Percentiles rank a stretch among this genome's conserved stretches.
These are phyloP conservation scores for Flaveria bidentis DNA, from an alignment of 129 eudicot genomes.

Conservation along the genomic window DNA sequence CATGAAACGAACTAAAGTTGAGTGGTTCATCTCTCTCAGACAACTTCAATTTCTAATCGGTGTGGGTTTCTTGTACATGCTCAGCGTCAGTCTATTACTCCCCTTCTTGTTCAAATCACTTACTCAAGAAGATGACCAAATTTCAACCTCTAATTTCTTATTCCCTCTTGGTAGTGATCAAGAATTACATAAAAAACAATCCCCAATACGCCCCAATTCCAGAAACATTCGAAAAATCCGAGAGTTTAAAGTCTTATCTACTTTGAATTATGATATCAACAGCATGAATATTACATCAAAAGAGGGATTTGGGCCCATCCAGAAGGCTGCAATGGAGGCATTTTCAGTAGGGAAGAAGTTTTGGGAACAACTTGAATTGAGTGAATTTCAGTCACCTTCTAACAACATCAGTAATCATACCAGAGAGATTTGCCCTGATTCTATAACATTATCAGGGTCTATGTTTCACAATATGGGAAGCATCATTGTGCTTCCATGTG, in stretches of 20 bases:
- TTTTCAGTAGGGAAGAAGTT: constrained; percentile 58
- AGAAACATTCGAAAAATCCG: constrained; percentile 31
- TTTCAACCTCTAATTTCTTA: constrained; percentile 16
- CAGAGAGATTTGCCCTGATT: constrained; percentile 64
- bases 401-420: background rate
- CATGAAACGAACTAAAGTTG: constrained; percentile 49
- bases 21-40: constrained; percentile 45
- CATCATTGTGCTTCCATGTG: constrained; percentile 82
- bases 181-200: constrained; percentile 21
- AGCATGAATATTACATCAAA: constrained; percentile 44
- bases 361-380: constrained; percentile 65
- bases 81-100: constrained; percentile 46
- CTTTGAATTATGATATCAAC: constrained; percentile 53
- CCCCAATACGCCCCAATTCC: constrained; percentile 40
- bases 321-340: constrained; percentile 67
- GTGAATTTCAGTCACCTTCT: constrained; percentile 28
- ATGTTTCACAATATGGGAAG: constrained; percentile 47
- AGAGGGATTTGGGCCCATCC: constrained; percentile 64
- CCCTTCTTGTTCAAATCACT: constrained; percentile 59
- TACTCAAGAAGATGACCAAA: background rate
- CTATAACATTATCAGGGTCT: constrained; percentile 56
- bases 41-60: constrained; percentile 49
- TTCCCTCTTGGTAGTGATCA: constrained; percentile 32
- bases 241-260: constrained; percentile 49
- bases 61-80: constrained; percentile 52